Base-by-base conservation (phyloP, 345 rosid species). In the Aegle marmelos region DNA sequence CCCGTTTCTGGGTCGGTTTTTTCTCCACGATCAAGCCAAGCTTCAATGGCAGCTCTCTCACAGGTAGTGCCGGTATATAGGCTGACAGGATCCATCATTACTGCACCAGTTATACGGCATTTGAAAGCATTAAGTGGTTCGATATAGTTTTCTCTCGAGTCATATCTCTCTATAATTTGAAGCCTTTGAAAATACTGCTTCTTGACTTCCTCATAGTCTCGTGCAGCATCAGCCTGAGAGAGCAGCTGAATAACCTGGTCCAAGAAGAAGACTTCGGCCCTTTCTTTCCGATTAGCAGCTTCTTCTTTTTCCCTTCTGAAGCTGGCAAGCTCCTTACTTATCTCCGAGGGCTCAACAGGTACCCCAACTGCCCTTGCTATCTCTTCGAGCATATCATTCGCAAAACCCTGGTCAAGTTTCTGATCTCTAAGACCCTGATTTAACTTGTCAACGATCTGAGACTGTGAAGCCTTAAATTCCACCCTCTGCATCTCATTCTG, bases 81-180 rank as follows among this genome's bases (percentile, higher is more conserved):
- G 84, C 94, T 91, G 76, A 91, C 94, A 65, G 92, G 92, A 84
- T 91, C 94, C 57, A 78, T 76, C 94, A 91, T 91, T 73, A 89
- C 86, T 27, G 73, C 80, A 73, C 76, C 19, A 66, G 68, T 86
- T 80, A 89, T 84, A 56, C 78, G 68, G 78, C 92, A 91, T 67
- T 74, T 72, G 82, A 91, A 91, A 78, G 94, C 60, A 72, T 76
- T 84, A 69, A 89, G 84, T 28, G 92, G 91, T 60, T 72, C 76
- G 74, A 91, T 88, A 71, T 74, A 76, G 76, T 91, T 88, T 83
- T 91, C 90, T 68, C 61, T 70, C 1, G 82, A 79, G 78, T 80
- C 87, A 72, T 83, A 91, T 30, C 80, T 77, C 80, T 86, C 90
- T 75, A 89, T 78, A 74, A 76, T 89, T 79, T 82, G 86, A 75